These are phyloP conservation scores for Mrakia blollopis DNA, from an alignment of 768 basidiomycete genomes.

Conservation along the genomic window DNA sequence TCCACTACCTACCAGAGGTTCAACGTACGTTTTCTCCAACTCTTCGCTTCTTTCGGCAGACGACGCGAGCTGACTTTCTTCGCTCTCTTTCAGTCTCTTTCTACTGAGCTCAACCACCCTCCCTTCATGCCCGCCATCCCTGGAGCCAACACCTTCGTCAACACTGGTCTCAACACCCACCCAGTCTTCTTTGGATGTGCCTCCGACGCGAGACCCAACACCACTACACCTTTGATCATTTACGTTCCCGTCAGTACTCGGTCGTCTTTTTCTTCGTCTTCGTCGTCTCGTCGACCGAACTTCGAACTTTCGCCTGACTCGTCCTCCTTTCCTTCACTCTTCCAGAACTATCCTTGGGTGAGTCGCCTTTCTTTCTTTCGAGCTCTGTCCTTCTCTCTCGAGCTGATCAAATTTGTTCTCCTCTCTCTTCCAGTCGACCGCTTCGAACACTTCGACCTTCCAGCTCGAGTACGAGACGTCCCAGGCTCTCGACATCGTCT, in stretches of 20 bases:
- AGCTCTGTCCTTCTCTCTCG: too few relatives aligned
- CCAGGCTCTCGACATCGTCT: slow-evolving; percentile 57
- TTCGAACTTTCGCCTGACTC: not conserved
- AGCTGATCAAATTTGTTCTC: too few relatives aligned
- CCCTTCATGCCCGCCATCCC: slow-evolving; percentile 43
- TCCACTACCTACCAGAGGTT: slow-evolving; percentile 43
- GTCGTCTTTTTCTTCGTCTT: not conserved
- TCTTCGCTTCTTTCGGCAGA: slow-evolving; percentile 30
- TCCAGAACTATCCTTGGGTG: slow-evolving; percentile 50
- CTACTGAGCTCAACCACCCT: not conserved
- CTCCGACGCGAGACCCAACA: slow-evolving; percentile 36
- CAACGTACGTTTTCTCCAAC: slow-evolving; percentile 29
- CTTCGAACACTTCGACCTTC: slow-evolving; percentile 61
- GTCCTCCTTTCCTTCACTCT: not conserved
- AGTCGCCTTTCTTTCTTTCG: too few relatives aligned
- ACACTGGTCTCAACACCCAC: slow-evolving; percentile 59
- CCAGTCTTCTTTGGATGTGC: slow-evolving; percentile 76
- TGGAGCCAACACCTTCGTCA: slow-evolving; percentile 47
- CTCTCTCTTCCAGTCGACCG: slow-evolving; percentile 24
- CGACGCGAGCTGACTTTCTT: not conserved
- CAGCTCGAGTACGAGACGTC: slow-evolving; percentile 57
- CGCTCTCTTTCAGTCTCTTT: slow-evolving; percentile 9
- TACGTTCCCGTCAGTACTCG: slow-evolving; percentile 54
- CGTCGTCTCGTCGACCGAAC: not conserved
- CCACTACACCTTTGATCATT: slow-evolving; percentile 62